Evolutionary conservation across 2,329 filamentous ascomycete genomes (phyloP).

Genomic region (Ophiocordyceps australis): DNA sequence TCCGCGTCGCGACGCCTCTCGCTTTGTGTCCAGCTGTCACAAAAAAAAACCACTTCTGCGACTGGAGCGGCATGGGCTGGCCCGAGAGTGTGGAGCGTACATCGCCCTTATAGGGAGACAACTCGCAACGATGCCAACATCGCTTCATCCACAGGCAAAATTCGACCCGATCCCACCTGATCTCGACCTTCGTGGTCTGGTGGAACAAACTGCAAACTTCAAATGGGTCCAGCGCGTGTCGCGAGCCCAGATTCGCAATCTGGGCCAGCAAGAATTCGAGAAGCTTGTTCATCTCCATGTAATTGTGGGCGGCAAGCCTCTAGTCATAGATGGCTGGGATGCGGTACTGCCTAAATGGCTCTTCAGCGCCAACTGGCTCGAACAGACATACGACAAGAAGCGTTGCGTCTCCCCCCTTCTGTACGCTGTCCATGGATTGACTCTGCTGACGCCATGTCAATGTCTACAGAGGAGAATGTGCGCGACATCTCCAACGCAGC

Average conservation of each 20-base stretch:
- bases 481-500: slow-evolving; percentile 57
- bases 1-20: too few relatives aligned
- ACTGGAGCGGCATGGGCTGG: too few relatives aligned
- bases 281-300: slow-evolving; percentile 72
- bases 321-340: slow-evolving; percentile 85
- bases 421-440: too few relatives aligned
- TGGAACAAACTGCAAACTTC: slow-evolving; percentile 69
- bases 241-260: slow-evolving; percentile 56
- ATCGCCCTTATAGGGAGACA: too few relatives aligned
- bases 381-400: slow-evolving; percentile 61
- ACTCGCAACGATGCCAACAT: slow-evolving; percentile 49
- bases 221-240: slow-evolving; percentile 71
- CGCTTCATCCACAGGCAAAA: slow-evolving; percentile 63
- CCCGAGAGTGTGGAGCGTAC: too few relatives aligned
- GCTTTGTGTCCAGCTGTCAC: too few relatives aligned
- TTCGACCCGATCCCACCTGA: slow-evolving; percentile 85
- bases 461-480: slow-evolving; percentile 58
- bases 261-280: slow-evolving; percentile 68
- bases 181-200: slow-evolving; percentile 57
- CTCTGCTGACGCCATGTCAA: slow-evolving; percentile 8
- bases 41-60: too few relatives aligned
- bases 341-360: slow-evolving; percentile 54
- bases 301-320: slow-evolving; percentile 65
- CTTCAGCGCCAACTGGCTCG: slow-evolving; percentile 69
- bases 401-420: slow-evolving; percentile 27